Evolutionary conservation across 1,284 basidiomycete species (phyloP).

Genomic region (Cryptococcus sp.): DNA sequence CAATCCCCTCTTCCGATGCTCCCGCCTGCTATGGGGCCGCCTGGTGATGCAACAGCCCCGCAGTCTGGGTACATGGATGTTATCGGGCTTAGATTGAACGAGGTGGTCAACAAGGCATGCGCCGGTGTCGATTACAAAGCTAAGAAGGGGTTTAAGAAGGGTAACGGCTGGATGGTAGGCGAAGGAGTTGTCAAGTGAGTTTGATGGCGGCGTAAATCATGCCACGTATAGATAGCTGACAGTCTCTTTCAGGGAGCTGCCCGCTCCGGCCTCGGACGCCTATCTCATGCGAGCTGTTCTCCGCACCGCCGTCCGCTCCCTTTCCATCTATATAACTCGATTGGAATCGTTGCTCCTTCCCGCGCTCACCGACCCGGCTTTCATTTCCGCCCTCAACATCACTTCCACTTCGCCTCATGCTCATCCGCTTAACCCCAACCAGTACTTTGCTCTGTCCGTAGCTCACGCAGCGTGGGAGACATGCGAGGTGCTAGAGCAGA

Average conservation of each 20-base stretch:
- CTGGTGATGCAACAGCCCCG: conserved; percentile 14
- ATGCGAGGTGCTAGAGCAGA: conserved; percentile 52
- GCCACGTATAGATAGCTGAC: conserved; percentile 10
- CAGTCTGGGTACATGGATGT: conserved; percentile 51
- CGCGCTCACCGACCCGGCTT: conserved; percentile 48
- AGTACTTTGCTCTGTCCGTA: conserved; percentile 49
- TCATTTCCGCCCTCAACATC: conserved; percentile 42
- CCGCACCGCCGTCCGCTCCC: conserved; percentile 47
- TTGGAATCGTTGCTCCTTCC: conserved; percentile 53
- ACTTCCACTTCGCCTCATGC: conserved; percentile 20
- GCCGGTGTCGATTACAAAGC: conserved; percentile 50
- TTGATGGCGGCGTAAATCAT: neutral
- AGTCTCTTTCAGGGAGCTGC: conserved; percentile 38
- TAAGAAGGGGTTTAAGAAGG: conserved; percentile 50
- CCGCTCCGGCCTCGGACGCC: conserved; percentile 45
- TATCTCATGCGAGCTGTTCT: conserved; percentile 53
- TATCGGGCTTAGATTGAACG: conserved; percentile 50
- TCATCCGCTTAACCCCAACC: conserved; percentile 49
- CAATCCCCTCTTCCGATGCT: conserved; percentile 20
- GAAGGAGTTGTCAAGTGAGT: conserved; percentile 50
- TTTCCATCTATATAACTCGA: conserved; percentile 52
- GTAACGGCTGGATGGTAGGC: conserved; percentile 49
- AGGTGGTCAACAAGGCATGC: conserved; percentile 52
- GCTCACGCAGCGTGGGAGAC: conserved; percentile 55
- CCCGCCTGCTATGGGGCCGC: conserved; percentile 4